A percentile compares a stretch with the other conserved stretches of the same genome.
Conservation (phyloP, 768 basidiomycete species). For the Favolaschia claudopus region DNA sequence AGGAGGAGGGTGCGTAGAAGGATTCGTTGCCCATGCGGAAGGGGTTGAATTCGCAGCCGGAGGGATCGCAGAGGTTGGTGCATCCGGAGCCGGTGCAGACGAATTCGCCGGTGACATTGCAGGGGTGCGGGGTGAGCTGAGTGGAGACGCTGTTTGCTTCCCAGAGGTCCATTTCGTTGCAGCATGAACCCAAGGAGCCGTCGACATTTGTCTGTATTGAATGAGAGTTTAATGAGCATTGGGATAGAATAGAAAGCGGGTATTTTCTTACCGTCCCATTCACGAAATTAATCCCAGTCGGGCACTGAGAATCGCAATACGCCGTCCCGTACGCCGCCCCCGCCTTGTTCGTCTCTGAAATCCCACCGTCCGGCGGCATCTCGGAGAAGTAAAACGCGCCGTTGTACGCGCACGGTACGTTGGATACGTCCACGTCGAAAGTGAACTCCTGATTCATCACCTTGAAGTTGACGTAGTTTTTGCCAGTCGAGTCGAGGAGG, state of each 20-base stretch:
- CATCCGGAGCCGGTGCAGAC: slow-evolving; percentile 40
- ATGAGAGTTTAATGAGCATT: slow-evolving; percentile 27
- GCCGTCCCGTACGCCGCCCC: slow-evolving; percentile 54
- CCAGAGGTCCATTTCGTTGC: slow-evolving; percentile 52
- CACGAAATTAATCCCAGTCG: slow-evolving; percentile 52
- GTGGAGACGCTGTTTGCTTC: slow-evolving; percentile 47
- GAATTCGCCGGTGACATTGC: slow-evolving; percentile 39
- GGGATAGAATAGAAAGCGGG: slow-evolving; percentile 37
- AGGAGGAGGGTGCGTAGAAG: slow-evolving; percentile 43
- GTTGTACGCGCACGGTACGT: slow-evolving; percentile 53
- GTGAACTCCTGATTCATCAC: slow-evolving; percentile 52
- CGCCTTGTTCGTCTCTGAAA: slow-evolving; percentile 46
- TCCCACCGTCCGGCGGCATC: slow-evolving; percentile 53
- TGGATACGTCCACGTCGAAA: slow-evolving; percentile 53
- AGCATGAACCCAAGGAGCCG: slow-evolving; percentile 45
- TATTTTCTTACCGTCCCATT: slow-evolving; percentile 46
- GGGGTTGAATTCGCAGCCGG: slow-evolving; percentile 53
- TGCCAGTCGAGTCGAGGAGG: slow-evolving; percentile 36
- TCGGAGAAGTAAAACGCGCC: slow-evolving; percentile 54
- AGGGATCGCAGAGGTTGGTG: slow-evolving; percentile 41
- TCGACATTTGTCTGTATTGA: slow-evolving; percentile 38
- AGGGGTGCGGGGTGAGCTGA: slow-evolving; percentile 47
- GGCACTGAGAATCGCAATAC: slow-evolving; percentile 58
- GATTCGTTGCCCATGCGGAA: slow-evolving; percentile 45
- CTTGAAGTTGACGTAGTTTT: slow-evolving; percentile 32